Evolutionary conservation across 352 stramenopile species (phyloP).

Genomic region (Phytophthora megakarya): DNA sequence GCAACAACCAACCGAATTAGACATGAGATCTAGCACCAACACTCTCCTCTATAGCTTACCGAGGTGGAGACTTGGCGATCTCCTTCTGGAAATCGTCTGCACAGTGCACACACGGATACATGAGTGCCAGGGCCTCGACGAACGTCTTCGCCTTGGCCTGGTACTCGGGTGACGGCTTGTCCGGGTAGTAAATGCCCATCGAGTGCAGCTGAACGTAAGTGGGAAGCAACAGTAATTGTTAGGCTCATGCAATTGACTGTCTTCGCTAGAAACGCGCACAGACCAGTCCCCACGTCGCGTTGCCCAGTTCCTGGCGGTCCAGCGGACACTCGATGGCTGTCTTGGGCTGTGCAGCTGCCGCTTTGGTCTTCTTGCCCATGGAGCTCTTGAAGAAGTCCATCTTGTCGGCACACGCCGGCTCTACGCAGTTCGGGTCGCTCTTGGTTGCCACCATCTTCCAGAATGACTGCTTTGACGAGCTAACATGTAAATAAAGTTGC

Average conservation of each 20-base stretch:
- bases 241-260: background rate
- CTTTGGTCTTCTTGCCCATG: conserved; percentile 49
- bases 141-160: conserved; percentile 91
- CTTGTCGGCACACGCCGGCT: conserved; percentile 87
- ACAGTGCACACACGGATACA: conserved; percentile 95
- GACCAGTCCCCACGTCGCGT: conserved; percentile 89
- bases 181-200: conserved; percentile 97
- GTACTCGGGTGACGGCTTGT: conserved; percentile 92
- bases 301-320: conserved; percentile 85
- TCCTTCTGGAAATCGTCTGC: conserved; percentile 95
- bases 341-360: conserved; percentile 14
- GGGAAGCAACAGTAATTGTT: background rate
- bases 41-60: conserved; percentile 47
- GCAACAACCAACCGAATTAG: background rate
- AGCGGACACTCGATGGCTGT: conserved; percentile 76
- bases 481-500: conserved; percentile 13
- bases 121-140: conserved; percentile 90
- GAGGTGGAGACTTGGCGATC: conserved; percentile 91
- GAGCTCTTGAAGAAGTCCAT: conserved; percentile 85
- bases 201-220: conserved; percentile 79
- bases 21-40: background rate
- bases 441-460: conserved; percentile 44
- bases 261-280: conserved; percentile 12
- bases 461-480: conserved; percentile 18
- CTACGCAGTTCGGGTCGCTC: conserved; percentile 84